phyloP scores from a whole-genome alignment of 1,284 basidiomycete species.

The Neonothopanus nambi region DNA sequence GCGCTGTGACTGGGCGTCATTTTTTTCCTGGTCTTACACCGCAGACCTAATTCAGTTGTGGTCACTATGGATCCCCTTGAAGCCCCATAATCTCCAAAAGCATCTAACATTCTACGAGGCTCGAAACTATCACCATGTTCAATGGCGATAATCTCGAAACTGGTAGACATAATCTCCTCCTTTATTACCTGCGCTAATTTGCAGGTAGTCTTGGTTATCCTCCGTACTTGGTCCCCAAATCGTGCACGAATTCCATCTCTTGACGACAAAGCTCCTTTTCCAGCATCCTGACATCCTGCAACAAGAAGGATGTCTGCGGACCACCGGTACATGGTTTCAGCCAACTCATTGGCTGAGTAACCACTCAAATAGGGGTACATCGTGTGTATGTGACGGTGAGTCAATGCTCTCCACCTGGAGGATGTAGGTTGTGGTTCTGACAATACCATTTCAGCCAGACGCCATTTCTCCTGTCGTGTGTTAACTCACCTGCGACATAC shows the following conservation, averaged over 20 bases:
- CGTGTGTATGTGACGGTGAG: constrained; percentile 64
- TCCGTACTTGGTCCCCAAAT: constrained; percentile 58
- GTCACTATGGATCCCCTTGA: constrained; percentile 55
- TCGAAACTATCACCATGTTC: constrained; percentile 54
- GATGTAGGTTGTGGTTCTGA: constrained; percentile 74
- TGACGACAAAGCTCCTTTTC: constrained; percentile 34
- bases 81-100: constrained; percentile 61
- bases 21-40: constrained; percentile 56
- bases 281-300: constrained; percentile 51
- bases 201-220: constrained; percentile 62
- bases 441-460: constrained; percentile 14
- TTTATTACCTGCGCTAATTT: constrained; percentile 58
- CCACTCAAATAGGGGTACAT: constrained; percentile 67
- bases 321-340: constrained; percentile 71
- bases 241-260: constrained; percentile 47
- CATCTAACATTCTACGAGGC: constrained; percentile 58
- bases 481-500: constrained; percentile 58
- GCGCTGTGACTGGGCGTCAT: constrained; percentile 11
- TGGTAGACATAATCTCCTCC: constrained; percentile 73
- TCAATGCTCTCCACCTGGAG: constrained; percentile 70
- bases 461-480: constrained; percentile 1
- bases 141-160: constrained; percentile 64
- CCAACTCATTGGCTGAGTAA: constrained; percentile 64
- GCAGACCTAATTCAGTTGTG: constrained; percentile 69
- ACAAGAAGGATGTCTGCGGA: constrained; percentile 64